Conservation (phyloP, 257 asterid species). For the Fraxinus excelsior region DNA sequence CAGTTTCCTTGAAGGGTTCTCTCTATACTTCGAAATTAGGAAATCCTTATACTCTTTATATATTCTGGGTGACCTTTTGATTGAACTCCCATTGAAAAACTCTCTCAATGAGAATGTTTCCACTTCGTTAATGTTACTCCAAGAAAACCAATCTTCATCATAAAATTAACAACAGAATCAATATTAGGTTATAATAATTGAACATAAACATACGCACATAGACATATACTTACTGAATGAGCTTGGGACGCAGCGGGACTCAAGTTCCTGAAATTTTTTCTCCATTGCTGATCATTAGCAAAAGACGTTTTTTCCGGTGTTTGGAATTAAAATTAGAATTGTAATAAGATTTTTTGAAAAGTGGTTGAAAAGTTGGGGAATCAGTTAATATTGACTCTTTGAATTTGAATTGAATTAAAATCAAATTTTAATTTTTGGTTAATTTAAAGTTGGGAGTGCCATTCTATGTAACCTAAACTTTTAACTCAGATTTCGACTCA, state of each 20-base stretch:
- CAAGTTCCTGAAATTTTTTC: conserved; percentile 48
- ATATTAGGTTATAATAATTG: conserved; percentile 22
- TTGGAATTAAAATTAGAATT: too few relatives aligned
- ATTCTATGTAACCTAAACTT: too few relatives aligned
- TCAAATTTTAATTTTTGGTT: too few relatives aligned
- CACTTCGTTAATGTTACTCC: conserved; percentile 80
- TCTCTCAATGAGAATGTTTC: conserved; percentile 73
- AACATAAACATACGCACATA: neutral
- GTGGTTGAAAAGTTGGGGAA: too few relatives aligned
- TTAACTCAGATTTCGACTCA: too few relatives aligned
- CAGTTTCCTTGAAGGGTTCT: conserved; percentile 62
- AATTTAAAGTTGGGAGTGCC: too few relatives aligned
- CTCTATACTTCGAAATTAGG: conserved; percentile 76
- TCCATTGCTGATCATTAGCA: conserved; percentile 37
- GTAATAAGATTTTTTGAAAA: too few relatives aligned
- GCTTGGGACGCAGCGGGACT: conserved; percentile 88
- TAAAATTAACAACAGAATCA: conserved; percentile 15
- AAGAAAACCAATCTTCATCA: conserved; percentile 79
- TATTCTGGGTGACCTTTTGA: conserved; percentile 74
- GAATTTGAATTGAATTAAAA: too few relatives aligned
- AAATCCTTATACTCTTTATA: conserved; percentile 89
- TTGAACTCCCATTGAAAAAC: conserved; percentile 76
- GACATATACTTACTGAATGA: conserved; percentile 56
- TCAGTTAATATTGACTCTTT: too few relatives aligned
- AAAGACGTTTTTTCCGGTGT: neutral